Evolutionary conservation across 2,329 filamentous ascomycete genomes (phyloP), one percentile per base, ranked within the genome.

Genomic region (Tolypocladium amazonense): DNA sequence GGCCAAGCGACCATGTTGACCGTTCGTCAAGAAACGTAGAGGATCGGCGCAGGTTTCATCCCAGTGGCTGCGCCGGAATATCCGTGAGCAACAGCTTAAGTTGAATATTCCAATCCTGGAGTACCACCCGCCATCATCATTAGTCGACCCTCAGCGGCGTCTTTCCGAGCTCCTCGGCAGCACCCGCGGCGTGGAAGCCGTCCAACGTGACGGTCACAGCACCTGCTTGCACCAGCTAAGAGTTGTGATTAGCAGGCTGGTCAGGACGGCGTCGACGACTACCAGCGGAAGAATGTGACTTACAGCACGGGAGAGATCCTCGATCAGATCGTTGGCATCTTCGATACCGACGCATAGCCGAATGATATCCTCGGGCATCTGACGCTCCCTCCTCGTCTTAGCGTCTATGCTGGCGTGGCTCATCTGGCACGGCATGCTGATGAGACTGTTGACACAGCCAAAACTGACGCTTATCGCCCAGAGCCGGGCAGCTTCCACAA

Each of bases 401-500:
- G 92, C 90, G 71, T 97, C 94, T 70, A 99, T 99, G 71, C 91
- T 96, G 45, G 94, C 94, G 75, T 99, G 94, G 76, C 93, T 97
- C 95, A 99, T 99, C 69, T 93, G 92, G 77, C 94, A 99, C 11
- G 94, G 93, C 93, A 99, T 97, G 77, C 92, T 97, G 75, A 99
- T 99, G 73, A 99, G 79, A 72, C 90, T 96, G 78, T 99, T 99
- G 65, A 99, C 94, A 72, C 94, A 97, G 56, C 94, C 94, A 72
- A 99, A 99, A 70, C 91, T 96, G 61, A 99, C 94, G 65, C 90
- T 95, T 67, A 99, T 99, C 39, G 89, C 92, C 87, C 91, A 99
- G 38, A 99, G 79, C 64, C 89, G 86, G 2, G 94, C 90, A 37
- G 89, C 90, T 76, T 97, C 94, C 6, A 99, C 94, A 68, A 99